phyloP scores from a whole-genome alignment of 1,284 basidiomycete genomes.

The Wallemia ichthyophaga region DNA sequence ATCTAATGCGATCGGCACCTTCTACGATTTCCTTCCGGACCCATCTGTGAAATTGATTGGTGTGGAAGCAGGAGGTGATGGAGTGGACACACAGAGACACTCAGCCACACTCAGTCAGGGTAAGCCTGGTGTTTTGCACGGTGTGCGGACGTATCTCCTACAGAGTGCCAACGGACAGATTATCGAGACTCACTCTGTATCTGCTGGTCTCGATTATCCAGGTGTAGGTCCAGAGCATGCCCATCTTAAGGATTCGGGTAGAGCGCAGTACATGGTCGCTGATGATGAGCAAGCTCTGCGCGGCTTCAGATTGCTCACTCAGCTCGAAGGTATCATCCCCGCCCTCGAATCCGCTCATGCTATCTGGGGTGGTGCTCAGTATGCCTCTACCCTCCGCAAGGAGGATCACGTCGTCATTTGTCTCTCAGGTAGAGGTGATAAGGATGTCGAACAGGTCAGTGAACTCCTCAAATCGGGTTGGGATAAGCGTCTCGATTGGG shows the following conservation, averaged over 20 bases:
- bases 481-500: constrained; percentile 71
- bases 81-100: constrained; percentile 54
- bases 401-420: constrained; percentile 72
- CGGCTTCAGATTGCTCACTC: constrained; percentile 69
- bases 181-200: constrained; percentile 86
- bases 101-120: constrained; percentile 78
- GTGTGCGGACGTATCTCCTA: constrained; percentile 76
- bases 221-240: constrained; percentile 91
- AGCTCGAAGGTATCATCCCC: constrained; percentile 90
- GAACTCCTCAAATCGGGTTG: constrained; percentile 51
- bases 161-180: constrained; percentile 75
- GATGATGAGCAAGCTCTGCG: constrained; percentile 78
- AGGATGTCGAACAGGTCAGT: constrained; percentile 76
- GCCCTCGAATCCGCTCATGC: constrained; percentile 89
- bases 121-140: constrained; percentile 78
- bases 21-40: constrained; percentile 76
- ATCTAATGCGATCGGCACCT: constrained; percentile 86
- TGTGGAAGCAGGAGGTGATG: constrained; percentile 90
- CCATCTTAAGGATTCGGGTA: constrained; percentile 73
- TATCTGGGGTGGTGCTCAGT: constrained; percentile 60
- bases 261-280: constrained; percentile 75
- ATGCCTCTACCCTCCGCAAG: constrained; percentile 56
- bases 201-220: constrained; percentile 62
- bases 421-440: constrained; percentile 68
- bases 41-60: constrained; percentile 53